Conservation (phyloP, 2,329 filamentous ascomycete genomes). For the Rhinocladiella similis region DNA sequence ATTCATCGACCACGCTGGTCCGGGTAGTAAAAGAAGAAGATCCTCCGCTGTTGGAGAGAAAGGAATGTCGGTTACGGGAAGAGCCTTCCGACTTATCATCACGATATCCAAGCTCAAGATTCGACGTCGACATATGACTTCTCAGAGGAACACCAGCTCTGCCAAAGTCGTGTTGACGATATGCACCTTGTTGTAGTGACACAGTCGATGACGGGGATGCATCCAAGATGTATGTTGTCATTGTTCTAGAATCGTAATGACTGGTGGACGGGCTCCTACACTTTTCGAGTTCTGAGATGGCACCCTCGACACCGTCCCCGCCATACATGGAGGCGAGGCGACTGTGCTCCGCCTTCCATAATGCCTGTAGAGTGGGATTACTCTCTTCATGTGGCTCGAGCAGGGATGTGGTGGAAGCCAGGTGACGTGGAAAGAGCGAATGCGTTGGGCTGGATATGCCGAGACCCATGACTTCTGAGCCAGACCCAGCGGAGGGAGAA, state of each 20-base stretch:
- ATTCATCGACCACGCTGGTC: slow-evolving; percentile 26
- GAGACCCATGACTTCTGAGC: background rate
- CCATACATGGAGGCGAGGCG: slow-evolving; percentile 28
- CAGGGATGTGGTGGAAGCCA: slow-evolving; percentile 21
- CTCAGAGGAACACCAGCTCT: background rate
- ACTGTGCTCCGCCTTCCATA: slow-evolving; percentile 30
- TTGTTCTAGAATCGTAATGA: background rate
- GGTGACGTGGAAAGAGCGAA: slow-evolving; percentile 6
- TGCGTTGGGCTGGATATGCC: slow-evolving; percentile 11
- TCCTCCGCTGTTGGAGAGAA: slow-evolving; percentile 23
- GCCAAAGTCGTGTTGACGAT: background rate
- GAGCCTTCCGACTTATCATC: slow-evolving; percentile 27
- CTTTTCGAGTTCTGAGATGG: slow-evolving; percentile 8
- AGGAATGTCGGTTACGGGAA: slow-evolving; percentile 22
- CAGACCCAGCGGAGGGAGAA: background rate
- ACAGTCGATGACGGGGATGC: slow-evolving; percentile 12
- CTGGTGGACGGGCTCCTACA: background rate
- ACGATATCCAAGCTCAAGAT: slow-evolving; percentile 14
- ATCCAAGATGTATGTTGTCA: background rate
- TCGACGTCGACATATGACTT: slow-evolving; percentile 7
- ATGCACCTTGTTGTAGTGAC: slow-evolving; percentile 6
- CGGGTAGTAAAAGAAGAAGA: slow-evolving; percentile 26
- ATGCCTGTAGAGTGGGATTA: slow-evolving; percentile 27
- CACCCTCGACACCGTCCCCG: slow-evolving; percentile 14
- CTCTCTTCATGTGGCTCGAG: slow-evolving; percentile 20